A percentile compares a stretch with the other conserved stretches of the same genome.
phyloP scores from a whole-genome alignment of 139 green algal species.

The Asterochloris erici region DNA sequence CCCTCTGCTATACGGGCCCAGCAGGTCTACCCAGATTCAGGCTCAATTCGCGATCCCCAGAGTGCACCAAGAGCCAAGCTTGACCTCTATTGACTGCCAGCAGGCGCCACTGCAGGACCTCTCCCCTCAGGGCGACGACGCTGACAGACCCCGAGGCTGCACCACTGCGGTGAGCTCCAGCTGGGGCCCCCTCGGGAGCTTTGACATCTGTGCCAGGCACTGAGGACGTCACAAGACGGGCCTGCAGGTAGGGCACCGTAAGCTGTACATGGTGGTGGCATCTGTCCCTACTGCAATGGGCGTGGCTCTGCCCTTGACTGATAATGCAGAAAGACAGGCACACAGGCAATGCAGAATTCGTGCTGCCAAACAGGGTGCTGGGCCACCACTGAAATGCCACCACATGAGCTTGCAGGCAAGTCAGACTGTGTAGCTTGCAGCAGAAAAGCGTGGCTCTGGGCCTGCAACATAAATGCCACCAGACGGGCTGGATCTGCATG shows the following conservation, averaged over 20 bases:
- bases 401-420: too few species aligned
- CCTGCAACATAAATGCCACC: too few species aligned
- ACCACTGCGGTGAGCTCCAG: not conserved
- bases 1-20: not conserved
- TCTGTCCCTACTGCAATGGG: too few species aligned
- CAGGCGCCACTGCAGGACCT: slow-evolving; percentile 19
- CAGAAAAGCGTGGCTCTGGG: too few species aligned
- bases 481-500: too few species aligned
- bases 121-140: slow-evolving; percentile 10
- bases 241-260: not conserved
- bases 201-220: not conserved
- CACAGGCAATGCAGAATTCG: too few species aligned
- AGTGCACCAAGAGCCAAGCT: not conserved
- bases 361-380: too few species aligned
- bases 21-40: not conserved
- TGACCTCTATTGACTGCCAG: slow-evolving; percentile 16
- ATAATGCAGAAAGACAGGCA: too few species aligned
- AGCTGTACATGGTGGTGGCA: not conserved
- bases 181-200: not conserved
- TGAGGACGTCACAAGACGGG: not conserved
- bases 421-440: too few species aligned
- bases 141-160: not conserved
- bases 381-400: too few species aligned
- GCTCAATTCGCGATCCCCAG: not conserved
- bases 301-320: too few species aligned